These are phyloP conservation scores for Fusarium sterilihyphosum DNA, from an alignment of 2,329 filamentous ascomycete genomes.

Conservation along the genomic window DNA sequence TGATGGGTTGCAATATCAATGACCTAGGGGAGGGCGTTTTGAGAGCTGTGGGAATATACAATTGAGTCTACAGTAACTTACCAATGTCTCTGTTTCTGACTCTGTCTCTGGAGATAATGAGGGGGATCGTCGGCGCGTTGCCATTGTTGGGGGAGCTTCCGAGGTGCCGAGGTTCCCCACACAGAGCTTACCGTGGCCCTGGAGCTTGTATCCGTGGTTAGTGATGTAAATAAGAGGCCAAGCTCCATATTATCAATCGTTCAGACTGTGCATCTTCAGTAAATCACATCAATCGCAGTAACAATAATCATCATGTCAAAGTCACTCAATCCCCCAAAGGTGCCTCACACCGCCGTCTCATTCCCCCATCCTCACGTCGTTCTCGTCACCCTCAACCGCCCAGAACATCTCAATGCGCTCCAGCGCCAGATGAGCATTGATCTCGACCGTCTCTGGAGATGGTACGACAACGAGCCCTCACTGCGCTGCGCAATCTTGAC, in stretches of 20 bases:
- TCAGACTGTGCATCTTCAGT: background rate
- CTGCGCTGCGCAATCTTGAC: constrained; percentile 72
- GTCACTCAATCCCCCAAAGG: constrained; percentile 52
- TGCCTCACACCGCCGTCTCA: constrained; percentile 55
- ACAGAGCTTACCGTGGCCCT: constrained; percentile 27
- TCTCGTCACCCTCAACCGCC: constrained; percentile 69
- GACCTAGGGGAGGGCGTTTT: constrained; percentile 11
- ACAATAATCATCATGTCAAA: constrained; percentile 37
- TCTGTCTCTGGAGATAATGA: constrained; percentile 1
- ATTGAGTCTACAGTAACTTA: background rate
- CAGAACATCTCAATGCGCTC: constrained; percentile 67
- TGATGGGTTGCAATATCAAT: constrained; percentile 23
- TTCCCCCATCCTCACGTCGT: constrained; percentile 66
- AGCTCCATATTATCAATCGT: background rate
- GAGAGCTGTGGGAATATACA: constrained; percentile 18
- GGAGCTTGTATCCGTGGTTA: background rate
- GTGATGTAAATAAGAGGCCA: constrained; percentile 12
- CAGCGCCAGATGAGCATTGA: constrained; percentile 58
- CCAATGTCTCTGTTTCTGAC: background rate
- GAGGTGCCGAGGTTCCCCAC: constrained; percentile 47
- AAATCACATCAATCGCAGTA: constrained; percentile 5
- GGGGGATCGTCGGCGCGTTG: constrained; percentile 21
- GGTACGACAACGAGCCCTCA: constrained; percentile 69
- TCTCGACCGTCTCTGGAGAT: constrained; percentile 61
- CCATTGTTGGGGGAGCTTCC: constrained; percentile 27